phyloP scores from a whole-genome alignment of 495 filamentous ascomycete species.

The Hamigera avellanea region DNA sequence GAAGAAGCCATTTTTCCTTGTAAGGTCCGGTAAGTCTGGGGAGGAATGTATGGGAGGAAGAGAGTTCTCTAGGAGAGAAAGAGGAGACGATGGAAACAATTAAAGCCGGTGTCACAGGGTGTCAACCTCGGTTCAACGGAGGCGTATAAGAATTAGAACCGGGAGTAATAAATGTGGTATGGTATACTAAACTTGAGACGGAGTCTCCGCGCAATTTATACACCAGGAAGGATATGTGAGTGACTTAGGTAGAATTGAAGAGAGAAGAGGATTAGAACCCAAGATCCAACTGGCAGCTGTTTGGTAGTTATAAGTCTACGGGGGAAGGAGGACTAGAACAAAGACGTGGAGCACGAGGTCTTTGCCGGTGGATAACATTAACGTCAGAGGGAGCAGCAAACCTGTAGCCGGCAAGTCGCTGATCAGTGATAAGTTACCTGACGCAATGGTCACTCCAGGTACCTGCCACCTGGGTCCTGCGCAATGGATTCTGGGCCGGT shows the following conservation, averaged over 20 bases:
- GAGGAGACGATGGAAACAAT: constrained; percentile 2
- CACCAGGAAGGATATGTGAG: no score
- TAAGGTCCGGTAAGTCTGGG: constrained; percentile 5
- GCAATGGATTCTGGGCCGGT: neutral
- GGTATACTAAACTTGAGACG: no score
- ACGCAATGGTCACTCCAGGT: constrained; percentile 2
- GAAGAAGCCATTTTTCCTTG: constrained; percentile 16
- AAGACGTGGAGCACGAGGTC: neutral
- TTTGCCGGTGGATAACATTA: constrained; percentile 2
- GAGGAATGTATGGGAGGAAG: neutral
- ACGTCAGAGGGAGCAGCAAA: constrained; percentile 3
- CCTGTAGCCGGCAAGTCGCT: neutral
- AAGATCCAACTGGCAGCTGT: neutral
- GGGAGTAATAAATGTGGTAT: no score
- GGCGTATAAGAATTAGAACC: no score
- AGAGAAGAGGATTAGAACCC: neutral
- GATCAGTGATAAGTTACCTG: no score
- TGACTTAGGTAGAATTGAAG: no score
- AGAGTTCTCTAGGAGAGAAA: neutral
- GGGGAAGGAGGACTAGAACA: neutral
- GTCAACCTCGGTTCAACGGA: constrained; percentile 21
- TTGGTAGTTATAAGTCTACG: neutral
- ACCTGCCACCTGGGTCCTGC: neutral
- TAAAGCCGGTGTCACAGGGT: neutral
- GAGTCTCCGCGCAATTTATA: neutral